Base-by-base conservation (phyloP, 2,329 filamentous ascomycete genomes). In the Penicillium sclerotigenum region DNA sequence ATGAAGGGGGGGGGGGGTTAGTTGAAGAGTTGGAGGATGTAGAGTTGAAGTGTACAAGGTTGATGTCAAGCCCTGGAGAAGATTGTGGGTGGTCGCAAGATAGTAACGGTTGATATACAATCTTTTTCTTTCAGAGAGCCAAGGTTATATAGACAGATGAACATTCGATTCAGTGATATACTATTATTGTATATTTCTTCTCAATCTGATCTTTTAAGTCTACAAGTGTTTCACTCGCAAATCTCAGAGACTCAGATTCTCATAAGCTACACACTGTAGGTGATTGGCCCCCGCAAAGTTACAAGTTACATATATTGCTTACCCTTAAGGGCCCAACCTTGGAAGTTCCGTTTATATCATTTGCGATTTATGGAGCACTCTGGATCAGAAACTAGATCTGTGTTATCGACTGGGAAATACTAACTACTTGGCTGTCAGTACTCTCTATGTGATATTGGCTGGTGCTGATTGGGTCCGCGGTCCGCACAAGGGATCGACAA, bases 391-490 rank as follows among this genome's bases (percentile, higher is more conserved):
- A 9, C 11, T 14, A 5, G 2, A 29, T 20, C 26, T 29, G 8
- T 18, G 16, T n/a, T 26, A 41, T 41, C 16, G 26, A n/a, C 22
- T 11, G 2, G 38, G 38, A 41, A 14, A 24, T 3, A 31, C 4
- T 13, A 13, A 22, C 14, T 24, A 26, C 14, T n/a, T 28, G 26
- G 6, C n/a, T 16, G 38, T 31, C 13, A 11, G 1, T 31, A 31
- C 26, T 26, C 34, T 41, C 36, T 28, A 53, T 53, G 40, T 46
- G 45, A 47, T 46, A 53, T 49, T 50, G 33, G 34, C 34, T n/a
- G 38, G 45, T 28, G 55, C 52, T 58, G 50, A 62, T 59, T 56
- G 55, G 52, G 24, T 41, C 26, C 22, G 38, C 38, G 10, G n/a
- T n/a, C n/a, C n/a, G n/a, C n/a, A n/a, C n/a, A 11, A 46, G 20